Evolutionary conservation across 208 protist species (phyloP).

Genomic region (Leishmania aethiopica): DNA sequence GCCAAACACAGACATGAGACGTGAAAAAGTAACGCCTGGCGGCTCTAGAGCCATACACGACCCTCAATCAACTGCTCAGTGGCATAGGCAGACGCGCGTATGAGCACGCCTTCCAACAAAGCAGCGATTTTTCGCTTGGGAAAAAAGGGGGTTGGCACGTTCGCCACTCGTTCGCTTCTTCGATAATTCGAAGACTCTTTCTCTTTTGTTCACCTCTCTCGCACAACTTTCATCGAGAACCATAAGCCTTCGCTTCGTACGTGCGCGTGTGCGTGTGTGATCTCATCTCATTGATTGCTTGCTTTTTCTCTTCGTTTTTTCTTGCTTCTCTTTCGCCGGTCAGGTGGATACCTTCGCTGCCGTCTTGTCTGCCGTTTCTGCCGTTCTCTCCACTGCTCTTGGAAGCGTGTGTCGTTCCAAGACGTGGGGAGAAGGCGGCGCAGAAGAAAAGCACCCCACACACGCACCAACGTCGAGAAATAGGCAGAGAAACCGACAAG

Average conservation of each 20-base stretch:
- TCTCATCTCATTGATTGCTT: background rate
- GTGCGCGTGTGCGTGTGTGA: background rate
- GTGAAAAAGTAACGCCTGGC: background rate
- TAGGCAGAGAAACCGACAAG: background rate
- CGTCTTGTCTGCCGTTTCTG: background rate
- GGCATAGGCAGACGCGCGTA: background rate
- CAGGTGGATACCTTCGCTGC: background rate
- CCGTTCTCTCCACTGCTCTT: background rate
- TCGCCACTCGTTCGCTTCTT: background rate
- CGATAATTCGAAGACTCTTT: background rate
- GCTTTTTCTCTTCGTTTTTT: background rate
- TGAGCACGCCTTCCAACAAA: background rate
- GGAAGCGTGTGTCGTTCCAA: background rate
- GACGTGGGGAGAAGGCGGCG: background rate
- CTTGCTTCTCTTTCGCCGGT: background rate
- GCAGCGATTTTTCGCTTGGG: background rate
- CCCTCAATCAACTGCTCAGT: background rate
- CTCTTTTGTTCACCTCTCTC: background rate
- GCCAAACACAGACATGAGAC: too few relatives aligned
- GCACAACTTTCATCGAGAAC: background rate
- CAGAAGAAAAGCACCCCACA: background rate
- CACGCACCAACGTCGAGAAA: background rate
- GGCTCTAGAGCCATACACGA: background rate
- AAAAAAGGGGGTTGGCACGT: background rate
- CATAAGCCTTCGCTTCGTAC: background rate